Base-by-base conservation (phyloP, 129 eudicot species). In the Rutidosis leptorrhynchoides region DNA sequence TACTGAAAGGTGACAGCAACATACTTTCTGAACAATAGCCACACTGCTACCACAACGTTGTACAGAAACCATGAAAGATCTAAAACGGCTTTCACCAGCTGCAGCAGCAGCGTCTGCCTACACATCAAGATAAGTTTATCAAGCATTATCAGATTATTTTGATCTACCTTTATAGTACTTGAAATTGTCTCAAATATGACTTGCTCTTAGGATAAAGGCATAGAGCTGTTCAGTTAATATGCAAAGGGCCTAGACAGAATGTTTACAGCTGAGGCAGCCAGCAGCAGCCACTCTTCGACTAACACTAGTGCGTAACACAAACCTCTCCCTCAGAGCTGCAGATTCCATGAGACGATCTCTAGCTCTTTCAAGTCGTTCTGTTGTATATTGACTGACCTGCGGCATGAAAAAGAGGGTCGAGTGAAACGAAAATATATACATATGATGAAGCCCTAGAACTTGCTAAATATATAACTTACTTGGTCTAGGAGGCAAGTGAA, bases 71-170 rank as follows among this genome's bases (percentile, higher is more conserved):
- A 89, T 89, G 77, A 94, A 94, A 76, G 99, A 89, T 81, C 90
- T 84, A 74, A 94, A 94, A 79, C 99, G 89, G 84, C 97, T 94
- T 82, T 94, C 97, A 66, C 99, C 97, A 62, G 99, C 97, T 46
- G 99, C 97, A 58, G 99, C 99, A 48, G 99, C 97, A 65, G 96
- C 97, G 79, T 94, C 99, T 64, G 97, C 99, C 99, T 94, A 69
- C 83, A 81, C 27, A 74, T 52, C 19, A 72, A 35, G 56, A 62
- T 70, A 30, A 42, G 62, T 22, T 52, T 54, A 66, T 75, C 64
- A 83, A 56, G 15, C 37, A 35, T 25, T n/a, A 43, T 51, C 17
- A 54, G 52, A 58, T 28, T 33, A 43, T 16, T 22, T 28, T 25
- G 19, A 58, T 75, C 16, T 49, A 48, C 58, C 23, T 43, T 5